These are phyloP conservation scores for Prosopis cineraria DNA, from an alignment of 306 rosid genomes.

Conservation along the genomic window DNA sequence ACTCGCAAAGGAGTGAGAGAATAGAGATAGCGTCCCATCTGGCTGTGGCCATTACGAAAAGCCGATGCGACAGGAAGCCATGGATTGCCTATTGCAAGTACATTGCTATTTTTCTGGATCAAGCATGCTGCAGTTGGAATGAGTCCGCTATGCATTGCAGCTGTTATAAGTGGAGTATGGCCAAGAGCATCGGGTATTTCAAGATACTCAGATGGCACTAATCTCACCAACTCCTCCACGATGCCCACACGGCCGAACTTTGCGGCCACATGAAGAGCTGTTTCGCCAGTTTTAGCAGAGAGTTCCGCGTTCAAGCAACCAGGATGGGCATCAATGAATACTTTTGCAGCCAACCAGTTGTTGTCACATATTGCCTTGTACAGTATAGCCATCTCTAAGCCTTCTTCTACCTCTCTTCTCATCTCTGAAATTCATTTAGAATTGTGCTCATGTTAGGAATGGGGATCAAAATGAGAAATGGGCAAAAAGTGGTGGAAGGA, in stretches of 20 bases:
- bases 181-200: neutral
- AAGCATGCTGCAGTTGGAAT: neutral
- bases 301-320: neutral
- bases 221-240: neutral
- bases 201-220: neutral
- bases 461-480: too few species aligned
- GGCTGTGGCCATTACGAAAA: neutral
- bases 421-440: too few species aligned
- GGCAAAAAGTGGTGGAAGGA: too few species aligned
- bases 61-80: neutral
- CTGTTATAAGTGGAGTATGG: neutral
- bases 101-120: neutral
- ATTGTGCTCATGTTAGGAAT: too few species aligned
- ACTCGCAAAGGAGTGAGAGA: neutral
- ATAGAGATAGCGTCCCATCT: conserved; percentile 1
- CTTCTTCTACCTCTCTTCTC: neutral
- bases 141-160: neutral
- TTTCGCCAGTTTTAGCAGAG: neutral
- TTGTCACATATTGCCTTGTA: neutral
- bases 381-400: neutral
- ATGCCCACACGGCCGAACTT: neutral
- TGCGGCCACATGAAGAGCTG: conserved; percentile 1
- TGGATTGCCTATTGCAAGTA: neutral
- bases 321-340: neutral
- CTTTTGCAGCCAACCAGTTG: neutral